Percentiles rank a stretch among this genome's conserved stretches.
Conservation (phyloP, 225 moss, liverwort and hornwort genomes). For the Lunularia cruciata region DNA sequence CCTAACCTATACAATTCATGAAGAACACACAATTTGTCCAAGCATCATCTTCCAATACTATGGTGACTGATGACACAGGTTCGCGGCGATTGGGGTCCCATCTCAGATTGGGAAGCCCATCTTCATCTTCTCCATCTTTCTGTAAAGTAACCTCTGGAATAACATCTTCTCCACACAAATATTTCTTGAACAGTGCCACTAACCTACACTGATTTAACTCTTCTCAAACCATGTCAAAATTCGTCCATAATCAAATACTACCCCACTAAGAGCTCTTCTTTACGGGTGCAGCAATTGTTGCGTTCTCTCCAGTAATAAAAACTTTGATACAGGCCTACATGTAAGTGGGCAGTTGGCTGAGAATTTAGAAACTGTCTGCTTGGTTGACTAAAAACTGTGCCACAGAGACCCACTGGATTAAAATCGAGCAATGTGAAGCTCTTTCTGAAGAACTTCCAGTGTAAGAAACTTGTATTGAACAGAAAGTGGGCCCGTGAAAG, state of each 20-base stretch:
- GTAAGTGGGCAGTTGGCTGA: conserved; percentile 7
- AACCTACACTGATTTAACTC: conserved; percentile 11
- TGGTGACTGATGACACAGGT: conserved; percentile 6
- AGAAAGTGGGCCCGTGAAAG: neutral
- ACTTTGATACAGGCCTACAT: conserved; percentile 18
- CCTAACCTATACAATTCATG: conserved; percentile 7
- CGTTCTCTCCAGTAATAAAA: conserved; percentile 14
- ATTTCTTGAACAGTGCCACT: conserved; percentile 15
- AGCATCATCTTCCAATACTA: conserved; percentile 1
- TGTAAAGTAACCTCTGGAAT: conserved; percentile 16
- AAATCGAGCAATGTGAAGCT: neutral
- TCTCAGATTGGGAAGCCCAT: conserved; percentile 15
- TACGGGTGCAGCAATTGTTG: conserved; percentile 16
- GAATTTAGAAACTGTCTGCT: conserved; percentile 1
- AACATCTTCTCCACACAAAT: conserved; percentile 8
- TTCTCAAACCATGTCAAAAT: conserved; percentile 30
- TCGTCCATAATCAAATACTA: conserved; percentile 24
- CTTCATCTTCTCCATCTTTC: conserved; percentile 25
- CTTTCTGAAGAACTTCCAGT: conserved; percentile 11
- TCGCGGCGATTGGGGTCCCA: conserved; percentile 1
- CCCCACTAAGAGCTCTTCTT: conserved; percentile 21
- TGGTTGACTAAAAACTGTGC: conserved; percentile 5
- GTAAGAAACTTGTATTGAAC: neutral
- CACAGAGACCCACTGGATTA: conserved; percentile 2
- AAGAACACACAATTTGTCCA: conserved; percentile 1